These are phyloP conservation scores for Capniomyces stellatus DNA, from an alignment of 371 early-diverging fungal genomes.

Conservation along the genomic window DNA sequence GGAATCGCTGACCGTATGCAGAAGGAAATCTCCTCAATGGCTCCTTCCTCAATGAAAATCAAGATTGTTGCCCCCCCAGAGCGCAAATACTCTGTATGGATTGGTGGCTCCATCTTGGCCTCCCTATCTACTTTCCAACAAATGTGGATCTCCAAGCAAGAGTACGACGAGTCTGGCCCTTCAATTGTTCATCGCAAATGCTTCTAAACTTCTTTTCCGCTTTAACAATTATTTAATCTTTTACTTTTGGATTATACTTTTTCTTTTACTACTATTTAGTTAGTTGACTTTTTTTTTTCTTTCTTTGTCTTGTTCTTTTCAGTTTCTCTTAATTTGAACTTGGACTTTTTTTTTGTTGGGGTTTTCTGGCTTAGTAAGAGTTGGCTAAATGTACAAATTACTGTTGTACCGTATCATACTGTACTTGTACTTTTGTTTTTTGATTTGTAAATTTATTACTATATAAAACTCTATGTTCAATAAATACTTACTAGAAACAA, in stretches of 20 bases:
- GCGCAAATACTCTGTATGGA: constrained; percentile 99
- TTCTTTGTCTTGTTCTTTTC: not conserved
- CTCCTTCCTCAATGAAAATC: constrained; percentile 97
- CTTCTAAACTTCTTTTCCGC: constrained; percentile 45
- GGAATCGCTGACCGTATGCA: constrained; percentile 97
- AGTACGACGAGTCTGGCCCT: constrained; percentile 97
- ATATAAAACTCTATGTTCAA: no score
- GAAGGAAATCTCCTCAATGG: constrained; percentile 95
- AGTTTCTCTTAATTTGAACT: not conserved
- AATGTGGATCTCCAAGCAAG: constrained; percentile 94
- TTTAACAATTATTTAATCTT: not conserved
- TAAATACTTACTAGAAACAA: no score
- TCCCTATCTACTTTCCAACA: constrained; percentile 98
- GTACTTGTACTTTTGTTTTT: no score
- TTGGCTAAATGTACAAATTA: no score
- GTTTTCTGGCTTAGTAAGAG: no score
- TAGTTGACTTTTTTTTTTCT: not conserved
- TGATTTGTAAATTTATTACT: no score
- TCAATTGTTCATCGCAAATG: constrained; percentile 98
- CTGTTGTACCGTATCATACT: no score
- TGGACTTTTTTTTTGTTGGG: no score
- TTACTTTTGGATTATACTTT: not conserved
- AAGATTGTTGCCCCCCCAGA: constrained; percentile 99
- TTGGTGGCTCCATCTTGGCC: constrained; percentile 99
- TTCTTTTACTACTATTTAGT: not conserved